Percentiles rank a stretch among this genome's conserved stretches.
phyloP scores from a whole-genome alignment of 768 basidiomycete genomes.

The Tylopilus balloui region DNA sequence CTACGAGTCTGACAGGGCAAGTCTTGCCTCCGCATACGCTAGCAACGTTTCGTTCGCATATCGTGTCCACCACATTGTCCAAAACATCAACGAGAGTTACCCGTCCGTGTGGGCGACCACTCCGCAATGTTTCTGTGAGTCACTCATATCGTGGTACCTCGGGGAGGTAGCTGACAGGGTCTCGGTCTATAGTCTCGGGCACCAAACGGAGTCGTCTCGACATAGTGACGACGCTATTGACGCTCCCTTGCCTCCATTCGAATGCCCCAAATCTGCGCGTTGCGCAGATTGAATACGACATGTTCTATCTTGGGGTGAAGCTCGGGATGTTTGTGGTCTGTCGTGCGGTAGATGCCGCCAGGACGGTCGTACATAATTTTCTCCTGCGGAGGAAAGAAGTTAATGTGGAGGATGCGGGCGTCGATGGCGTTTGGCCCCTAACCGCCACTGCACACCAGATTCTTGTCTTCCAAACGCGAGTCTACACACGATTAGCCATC shows the following conservation, averaged over 20 bases:
- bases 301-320: slow-evolving; percentile 26
- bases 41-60: slow-evolving; percentile 30
- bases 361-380: slow-evolving; percentile 28
- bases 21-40: slow-evolving; percentile 32
- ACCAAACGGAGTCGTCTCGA: slow-evolving; percentile 26
- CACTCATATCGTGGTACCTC: neutral
- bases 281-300: slow-evolving; percentile 26
- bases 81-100: neutral
- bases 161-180: slow-evolving; percentile 1
- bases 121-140: slow-evolving; percentile 17
- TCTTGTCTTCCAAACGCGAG: slow-evolving; percentile 25
- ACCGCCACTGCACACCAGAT: slow-evolving; percentile 31
- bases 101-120: slow-evolving; percentile 1
- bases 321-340: slow-evolving; percentile 30
- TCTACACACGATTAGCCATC: neutral
- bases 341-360: slow-evolving; percentile 12
- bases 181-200: slow-evolving; percentile 12
- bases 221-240: slow-evolving; percentile 23
- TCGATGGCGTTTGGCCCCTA: slow-evolving; percentile 29
- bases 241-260: slow-evolving; percentile 25
- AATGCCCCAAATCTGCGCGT: neutral
- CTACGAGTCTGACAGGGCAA: slow-evolving; percentile 30
- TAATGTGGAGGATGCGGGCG: slow-evolving; percentile 27
- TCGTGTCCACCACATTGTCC: slow-evolving; percentile 16
- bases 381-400: slow-evolving; percentile 29